Conservation (phyloP, 805 yeast species). For the Candida sakaeoensis region DNA sequence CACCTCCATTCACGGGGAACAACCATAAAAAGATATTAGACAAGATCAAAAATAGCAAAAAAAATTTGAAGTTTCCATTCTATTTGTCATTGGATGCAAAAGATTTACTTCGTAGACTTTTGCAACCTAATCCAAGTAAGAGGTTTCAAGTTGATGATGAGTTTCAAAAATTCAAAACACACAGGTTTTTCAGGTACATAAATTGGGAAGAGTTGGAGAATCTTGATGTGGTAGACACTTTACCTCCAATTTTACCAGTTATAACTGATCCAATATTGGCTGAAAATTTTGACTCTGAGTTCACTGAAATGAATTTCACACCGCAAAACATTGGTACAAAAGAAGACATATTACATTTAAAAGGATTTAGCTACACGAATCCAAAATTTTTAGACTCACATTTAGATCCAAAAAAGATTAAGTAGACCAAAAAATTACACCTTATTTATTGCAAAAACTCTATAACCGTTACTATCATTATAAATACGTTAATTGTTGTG, state of each 20-base stretch:
- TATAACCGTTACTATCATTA: conserved; percentile 1
- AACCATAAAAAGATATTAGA: conserved; percentile 37
- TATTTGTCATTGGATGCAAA: conserved; percentile 41
- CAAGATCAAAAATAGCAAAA: conserved; percentile 27
- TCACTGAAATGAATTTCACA: conserved; percentile 37
- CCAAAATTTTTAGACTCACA: conserved; percentile 26
- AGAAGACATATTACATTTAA: conserved; percentile 35
- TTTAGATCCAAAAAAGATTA: conserved; percentile 4
- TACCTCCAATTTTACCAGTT: conserved; percentile 42
- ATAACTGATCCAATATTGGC: conserved; percentile 44
- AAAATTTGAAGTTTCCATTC: conserved; percentile 36
- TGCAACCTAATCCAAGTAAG: conserved; percentile 34
- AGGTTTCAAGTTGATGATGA: conserved; percentile 34
- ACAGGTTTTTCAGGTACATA: conserved; percentile 37
- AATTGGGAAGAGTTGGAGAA: conserved; percentile 34
- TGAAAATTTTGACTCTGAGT: conserved; percentile 42
- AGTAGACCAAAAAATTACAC: background rate
- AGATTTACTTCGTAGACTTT: conserved; percentile 35
- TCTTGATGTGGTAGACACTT: conserved; percentile 14
- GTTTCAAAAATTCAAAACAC: conserved; percentile 30
- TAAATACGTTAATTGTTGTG: conserved; percentile 7
- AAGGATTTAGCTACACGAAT: conserved; percentile 41
- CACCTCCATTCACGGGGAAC: conserved; percentile 44
- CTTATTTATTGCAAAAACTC: conserved; percentile 1
- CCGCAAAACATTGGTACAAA: conserved; percentile 22